Base-by-base conservation (phyloP, 192 early-diverging fungal genomes). In the Diversispora epigaea region DNA sequence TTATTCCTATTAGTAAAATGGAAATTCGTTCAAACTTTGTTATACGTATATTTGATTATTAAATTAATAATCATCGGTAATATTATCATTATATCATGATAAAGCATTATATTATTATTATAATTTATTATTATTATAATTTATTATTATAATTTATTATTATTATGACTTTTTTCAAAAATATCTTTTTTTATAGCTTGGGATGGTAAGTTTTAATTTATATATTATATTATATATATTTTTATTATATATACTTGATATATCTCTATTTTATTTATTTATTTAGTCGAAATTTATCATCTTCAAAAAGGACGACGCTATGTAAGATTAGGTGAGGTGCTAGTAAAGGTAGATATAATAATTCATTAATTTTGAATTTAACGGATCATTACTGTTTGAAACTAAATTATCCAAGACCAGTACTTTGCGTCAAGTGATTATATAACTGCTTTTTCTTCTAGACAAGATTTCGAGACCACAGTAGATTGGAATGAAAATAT, bases 401-500 rank as follows among this genome's bases (percentile, higher is more conserved):
- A 85, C 92, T 32, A 82, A 82, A 12, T 56, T 99, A 4, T 84
- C 91, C n/a, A 71, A 84, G 22, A 83, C 79, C 0, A 94, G 94
- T 84, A 82, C 74, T 21, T 78, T 97, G 4, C 78, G 78, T 6
- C 96, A 98, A 80, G 85, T 80, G 39, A 92, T 98, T 89, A 91
- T 22, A 78, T 99, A 19, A 86, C 83, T 3, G 93, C 94, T 0
- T 76, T 74, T 6, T 93, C 94, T 21, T 84, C 81, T 19, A 83
- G 89, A 3, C 75, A 98, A 44, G 95, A 96, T 71, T 99, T 98
- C 86, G 92, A 92, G 32, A 96, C 86, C 72, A 85, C 89, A 15
- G 92, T 95, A 17, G 89, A 94, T 56, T 99, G 97, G 97, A 82
- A 97, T 74, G 97, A 99, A 80, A 93, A 87, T 80, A 86, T 91